Conservation (phyloP, 768 basidiomycete genomes). For the Tylopilus balloui region DNA sequence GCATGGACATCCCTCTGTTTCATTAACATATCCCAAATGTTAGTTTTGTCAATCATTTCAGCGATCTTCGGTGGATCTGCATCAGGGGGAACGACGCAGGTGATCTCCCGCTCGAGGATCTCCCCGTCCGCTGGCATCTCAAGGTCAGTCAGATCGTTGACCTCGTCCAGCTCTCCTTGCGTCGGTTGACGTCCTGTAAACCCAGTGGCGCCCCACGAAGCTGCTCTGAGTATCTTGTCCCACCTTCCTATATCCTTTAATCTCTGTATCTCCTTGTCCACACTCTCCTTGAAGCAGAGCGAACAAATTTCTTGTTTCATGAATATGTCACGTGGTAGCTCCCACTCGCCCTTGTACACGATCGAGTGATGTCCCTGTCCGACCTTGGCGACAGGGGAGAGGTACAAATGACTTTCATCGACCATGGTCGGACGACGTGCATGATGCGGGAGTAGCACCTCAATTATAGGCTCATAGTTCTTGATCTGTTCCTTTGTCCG, state of each 20-base stretch:
- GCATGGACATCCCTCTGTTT: background rate
- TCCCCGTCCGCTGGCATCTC: slow-evolving; percentile 10
- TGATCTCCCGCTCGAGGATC: slow-evolving; percentile 18
- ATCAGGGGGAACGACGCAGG: slow-evolving; percentile 1
- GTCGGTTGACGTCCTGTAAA: background rate
- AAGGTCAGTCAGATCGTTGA: background rate
- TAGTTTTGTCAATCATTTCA: background rate
- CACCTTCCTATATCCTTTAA: slow-evolving; percentile 24
- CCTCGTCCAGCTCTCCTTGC: background rate
- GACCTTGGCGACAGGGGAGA: slow-evolving; percentile 34
- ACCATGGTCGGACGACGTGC: slow-evolving; percentile 18
- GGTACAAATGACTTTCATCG: slow-evolving; percentile 46
- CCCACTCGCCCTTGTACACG: slow-evolving; percentile 49
- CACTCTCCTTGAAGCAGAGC: slow-evolving; percentile 35
- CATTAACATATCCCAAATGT: background rate
- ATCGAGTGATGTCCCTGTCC: slow-evolving; percentile 52
- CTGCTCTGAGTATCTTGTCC: slow-evolving; percentile 15
- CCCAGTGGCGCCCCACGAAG: slow-evolving; percentile 11
- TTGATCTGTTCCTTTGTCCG: slow-evolving; percentile 17
- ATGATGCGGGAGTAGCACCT: slow-evolving; percentile 28
- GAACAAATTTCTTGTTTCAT: slow-evolving; percentile 34
- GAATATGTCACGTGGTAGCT: slow-evolving; percentile 43
- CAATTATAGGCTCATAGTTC: slow-evolving; percentile 28
- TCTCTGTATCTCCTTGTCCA: slow-evolving; percentile 17
- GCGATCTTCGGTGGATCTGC: background rate